Conservation (phyloP, 306 rosid species). For the Amphicarpaea edgeworthii region DNA sequence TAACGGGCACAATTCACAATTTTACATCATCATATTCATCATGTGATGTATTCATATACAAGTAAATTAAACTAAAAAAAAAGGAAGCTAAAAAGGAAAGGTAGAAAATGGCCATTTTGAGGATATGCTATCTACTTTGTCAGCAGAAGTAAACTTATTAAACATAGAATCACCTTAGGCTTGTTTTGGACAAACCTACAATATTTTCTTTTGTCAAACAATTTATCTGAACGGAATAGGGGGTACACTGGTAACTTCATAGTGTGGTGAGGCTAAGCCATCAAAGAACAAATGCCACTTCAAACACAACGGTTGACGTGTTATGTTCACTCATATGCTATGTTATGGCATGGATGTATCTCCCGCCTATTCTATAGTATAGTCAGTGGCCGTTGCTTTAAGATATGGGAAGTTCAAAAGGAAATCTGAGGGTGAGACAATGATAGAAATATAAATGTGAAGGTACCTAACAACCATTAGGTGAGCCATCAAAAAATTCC, state of each 20-base stretch:
- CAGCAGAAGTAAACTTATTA: not conserved
- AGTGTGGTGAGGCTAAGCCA: slow-evolving; percentile 40
- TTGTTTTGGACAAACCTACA: slow-evolving; percentile 7
- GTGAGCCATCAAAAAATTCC: slow-evolving; percentile 58
- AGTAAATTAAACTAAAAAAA: not conserved
- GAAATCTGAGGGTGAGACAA: slow-evolving; percentile 33
- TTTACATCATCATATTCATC: not conserved
- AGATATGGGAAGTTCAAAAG: slow-evolving; percentile 60
- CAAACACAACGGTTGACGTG: slow-evolving; percentile 53
- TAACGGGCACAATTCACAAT: too few species aligned
- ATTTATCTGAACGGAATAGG: not conserved
- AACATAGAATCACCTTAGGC: not conserved
- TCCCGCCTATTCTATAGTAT: slow-evolving; percentile 50
- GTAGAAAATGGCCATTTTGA: not conserved
- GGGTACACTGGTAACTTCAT: slow-evolving; percentile 46
- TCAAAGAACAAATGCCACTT: slow-evolving; percentile 52
- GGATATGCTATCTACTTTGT: not conserved
- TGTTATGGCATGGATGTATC: too few species aligned
- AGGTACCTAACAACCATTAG: slow-evolving; percentile 66
- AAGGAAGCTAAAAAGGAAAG: not conserved
- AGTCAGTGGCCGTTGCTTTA: slow-evolving; percentile 72
- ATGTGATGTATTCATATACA: not conserved
- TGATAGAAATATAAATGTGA: slow-evolving; percentile 41
- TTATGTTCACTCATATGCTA: slow-evolving; percentile 48
- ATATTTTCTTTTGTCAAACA: slow-evolving; percentile 8